A percentile compares a stretch with the other conserved stretches of the same genome.
Conservation (phyloP, 2,329 filamentous ascomycete genomes). For the Aureobasidium sp. region DNA sequence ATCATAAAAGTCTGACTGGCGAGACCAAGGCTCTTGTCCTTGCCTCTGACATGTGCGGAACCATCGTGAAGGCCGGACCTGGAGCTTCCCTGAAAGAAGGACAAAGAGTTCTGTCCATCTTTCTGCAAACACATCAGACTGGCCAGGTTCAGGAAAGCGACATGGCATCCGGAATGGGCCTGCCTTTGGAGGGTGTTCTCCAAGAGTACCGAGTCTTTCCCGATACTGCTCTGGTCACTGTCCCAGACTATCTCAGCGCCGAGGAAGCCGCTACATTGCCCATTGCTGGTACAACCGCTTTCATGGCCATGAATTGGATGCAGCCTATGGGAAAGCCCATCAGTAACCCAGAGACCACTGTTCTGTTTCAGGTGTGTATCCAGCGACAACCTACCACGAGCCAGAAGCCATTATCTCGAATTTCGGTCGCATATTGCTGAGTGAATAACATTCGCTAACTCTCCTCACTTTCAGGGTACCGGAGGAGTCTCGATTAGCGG, state of each 20-base stretch:
- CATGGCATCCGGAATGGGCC: conserved; percentile 44
- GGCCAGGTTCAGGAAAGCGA: conserved; percentile 37
- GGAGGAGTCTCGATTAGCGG: conserved; percentile 20
- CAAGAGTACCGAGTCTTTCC: conserved; percentile 39
- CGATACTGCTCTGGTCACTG: conserved; percentile 31
- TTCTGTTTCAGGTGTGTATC: conserved; percentile 28
- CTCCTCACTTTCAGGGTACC: conserved; percentile 23
- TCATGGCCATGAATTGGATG: conserved; percentile 57
- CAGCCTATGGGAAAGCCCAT: conserved; percentile 47
- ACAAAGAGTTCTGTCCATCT: conserved; percentile 39
- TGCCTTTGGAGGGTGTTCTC: conserved; percentile 39
- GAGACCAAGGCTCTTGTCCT: conserved; percentile 48
- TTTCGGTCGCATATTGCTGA: too few species aligned
- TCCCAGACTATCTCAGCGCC: conserved; percentile 36
- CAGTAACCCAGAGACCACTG: conserved; percentile 31
- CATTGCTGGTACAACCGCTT: conserved; percentile 42
- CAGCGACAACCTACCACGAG: background rate
- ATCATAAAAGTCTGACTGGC: conserved; percentile 49
- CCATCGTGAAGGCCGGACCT: conserved; percentile 41
- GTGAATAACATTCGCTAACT: too few species aligned
- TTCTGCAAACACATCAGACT: conserved; percentile 46
- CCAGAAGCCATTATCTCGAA: background rate
- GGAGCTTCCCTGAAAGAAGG: conserved; percentile 21
- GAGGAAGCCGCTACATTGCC: conserved; percentile 34
- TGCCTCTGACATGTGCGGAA: conserved; percentile 65